These are phyloP conservation scores for Blastobotrys buckinghamii DNA, from an alignment of 1,139 yeast genomes.

Conservation along the genomic window DNA sequence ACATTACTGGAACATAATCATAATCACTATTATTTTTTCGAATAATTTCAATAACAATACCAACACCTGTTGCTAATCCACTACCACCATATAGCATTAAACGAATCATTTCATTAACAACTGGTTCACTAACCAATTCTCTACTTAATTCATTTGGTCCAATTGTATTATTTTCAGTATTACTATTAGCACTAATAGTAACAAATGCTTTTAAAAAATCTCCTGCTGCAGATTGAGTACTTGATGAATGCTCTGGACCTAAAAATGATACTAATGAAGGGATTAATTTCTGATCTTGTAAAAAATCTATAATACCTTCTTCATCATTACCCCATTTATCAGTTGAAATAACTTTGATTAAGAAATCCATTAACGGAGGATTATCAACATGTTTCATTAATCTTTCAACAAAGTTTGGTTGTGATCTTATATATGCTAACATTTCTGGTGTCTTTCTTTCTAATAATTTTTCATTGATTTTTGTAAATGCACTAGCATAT, in stretches of 20 bases:
- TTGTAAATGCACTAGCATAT: conserved; percentile 84
- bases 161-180: conserved; percentile 74
- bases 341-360: conserved; percentile 68
- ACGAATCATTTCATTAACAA: conserved; percentile 59
- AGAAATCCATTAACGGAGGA: conserved; percentile 81
- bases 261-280: conserved; percentile 53
- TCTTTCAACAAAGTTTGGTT: conserved; percentile 57
- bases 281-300: conserved; percentile 59
- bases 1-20: conserved; percentile 82
- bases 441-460: conserved; percentile 87
- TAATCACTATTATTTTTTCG: conserved; percentile 95
- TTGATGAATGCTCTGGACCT: conserved; percentile 50
- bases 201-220: conserved; percentile 92
- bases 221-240: conserved; percentile 89
- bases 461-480: conserved; percentile 84
- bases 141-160: conserved; percentile 96
- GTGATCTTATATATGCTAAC: conserved; percentile 64
- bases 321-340: conserved; percentile 66
- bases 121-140: conserved; percentile 72
- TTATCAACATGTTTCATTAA: conserved; percentile 75
- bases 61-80: conserved; percentile 92
- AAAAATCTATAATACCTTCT: conserved; percentile 68
- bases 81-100: conserved; percentile 90
- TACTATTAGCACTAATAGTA: conserved; percentile 90
- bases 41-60: conserved; percentile 89